These are phyloP conservation scores for Rugonectria rugulosa DNA, from an alignment of 2,329 filamentous ascomycete species.

Conservation along the genomic window DNA sequence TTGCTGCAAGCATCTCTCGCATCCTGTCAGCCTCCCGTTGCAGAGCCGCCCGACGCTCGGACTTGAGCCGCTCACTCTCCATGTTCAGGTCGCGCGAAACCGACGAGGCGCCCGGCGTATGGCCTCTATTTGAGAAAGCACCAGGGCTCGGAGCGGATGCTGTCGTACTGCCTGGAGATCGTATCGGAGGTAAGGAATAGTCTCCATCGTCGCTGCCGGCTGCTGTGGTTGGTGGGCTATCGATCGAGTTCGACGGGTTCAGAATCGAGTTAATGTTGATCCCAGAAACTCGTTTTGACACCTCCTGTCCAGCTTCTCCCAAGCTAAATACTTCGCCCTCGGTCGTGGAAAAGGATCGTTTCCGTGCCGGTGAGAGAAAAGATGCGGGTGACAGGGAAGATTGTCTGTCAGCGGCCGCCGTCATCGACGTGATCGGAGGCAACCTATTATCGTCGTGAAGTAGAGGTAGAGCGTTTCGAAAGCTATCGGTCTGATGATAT, in stretches of 20 bases:
- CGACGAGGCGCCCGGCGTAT: slow-evolving; percentile 32
- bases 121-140: slow-evolving; percentile 46
- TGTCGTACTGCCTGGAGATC: slow-evolving; percentile 52
- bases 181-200: slow-evolving; percentile 52
- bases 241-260: slow-evolving; percentile 60
- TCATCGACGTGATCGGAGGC: slow-evolving; percentile 61
- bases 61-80: slow-evolving; percentile 61
- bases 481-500: slow-evolving; percentile 57
- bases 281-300: slow-evolving; percentile 71
- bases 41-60: slow-evolving; percentile 70
- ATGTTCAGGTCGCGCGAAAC: slow-evolving; percentile 39
- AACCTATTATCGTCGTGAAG: slow-evolving; percentile 65
- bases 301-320: slow-evolving; percentile 53
- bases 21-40: slow-evolving; percentile 79
- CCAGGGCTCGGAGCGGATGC: slow-evolving; percentile 52
- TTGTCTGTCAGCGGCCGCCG: slow-evolving; percentile 56
- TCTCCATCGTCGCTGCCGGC: slow-evolving; percentile 48
- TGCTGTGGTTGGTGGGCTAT: slow-evolving; percentile 30
- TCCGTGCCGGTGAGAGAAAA: slow-evolving; percentile 66
- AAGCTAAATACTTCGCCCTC: slow-evolving; percentile 57
- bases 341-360: slow-evolving; percentile 71
- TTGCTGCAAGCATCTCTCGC: slow-evolving; percentile 74
- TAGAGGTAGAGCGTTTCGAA: slow-evolving; percentile 49
- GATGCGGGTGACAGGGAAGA: slow-evolving; percentile 68
- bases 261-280: slow-evolving; percentile 82